A percentile compares a stretch with the other conserved stretches of the same genome.
Conservation (phyloP, 352 stramenopile species). For the Phytophthora rubi region DNA sequence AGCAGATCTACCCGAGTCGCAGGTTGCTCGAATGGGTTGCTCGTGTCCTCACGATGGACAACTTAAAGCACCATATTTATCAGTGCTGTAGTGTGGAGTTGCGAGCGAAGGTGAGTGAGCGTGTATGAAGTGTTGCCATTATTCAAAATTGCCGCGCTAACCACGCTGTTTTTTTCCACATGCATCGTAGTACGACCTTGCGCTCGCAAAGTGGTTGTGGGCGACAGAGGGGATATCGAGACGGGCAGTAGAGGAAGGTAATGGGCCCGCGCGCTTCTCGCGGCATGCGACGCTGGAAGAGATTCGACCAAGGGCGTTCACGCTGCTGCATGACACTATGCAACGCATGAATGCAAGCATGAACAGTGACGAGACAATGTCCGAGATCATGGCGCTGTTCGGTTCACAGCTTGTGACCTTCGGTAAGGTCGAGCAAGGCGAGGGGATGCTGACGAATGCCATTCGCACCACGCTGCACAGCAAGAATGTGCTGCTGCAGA, state of each 20-base stretch:
- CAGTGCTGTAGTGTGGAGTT: slow-evolving; percentile 59
- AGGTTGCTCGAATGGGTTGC: slow-evolving; percentile 59
- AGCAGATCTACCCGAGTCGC: slow-evolving; percentile 58
- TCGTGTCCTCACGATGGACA: slow-evolving; percentile 51
- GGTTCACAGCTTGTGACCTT: slow-evolving; percentile 56
- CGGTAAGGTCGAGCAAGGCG: slow-evolving; percentile 51
- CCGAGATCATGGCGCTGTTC: slow-evolving; percentile 76
- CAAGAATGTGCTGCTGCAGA: slow-evolving; percentile 81
- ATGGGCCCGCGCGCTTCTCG: slow-evolving; percentile 15
- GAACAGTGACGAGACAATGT: slow-evolving; percentile 61
- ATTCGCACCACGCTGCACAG: slow-evolving; percentile 55
- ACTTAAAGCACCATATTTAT: slow-evolving; percentile 52
- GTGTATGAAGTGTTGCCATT: background rate
- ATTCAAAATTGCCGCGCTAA: background rate
- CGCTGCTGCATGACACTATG: slow-evolving; percentile 56
- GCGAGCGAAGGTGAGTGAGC: slow-evolving; percentile 51
- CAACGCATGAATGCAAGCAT: slow-evolving; percentile 51
- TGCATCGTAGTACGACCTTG: slow-evolving; percentile 65
- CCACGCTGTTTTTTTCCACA: background rate
- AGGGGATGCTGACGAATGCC: slow-evolving; percentile 68
- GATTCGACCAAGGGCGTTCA: slow-evolving; percentile 49
- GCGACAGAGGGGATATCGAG: slow-evolving; percentile 47
- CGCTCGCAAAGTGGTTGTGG: slow-evolving; percentile 81
- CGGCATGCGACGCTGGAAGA: slow-evolving; percentile 48
- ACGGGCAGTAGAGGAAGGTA: background rate